phyloP scores from a whole-genome alignment of 176 grass and related monocot genomes.

The Triticum timopheevii region DNA sequence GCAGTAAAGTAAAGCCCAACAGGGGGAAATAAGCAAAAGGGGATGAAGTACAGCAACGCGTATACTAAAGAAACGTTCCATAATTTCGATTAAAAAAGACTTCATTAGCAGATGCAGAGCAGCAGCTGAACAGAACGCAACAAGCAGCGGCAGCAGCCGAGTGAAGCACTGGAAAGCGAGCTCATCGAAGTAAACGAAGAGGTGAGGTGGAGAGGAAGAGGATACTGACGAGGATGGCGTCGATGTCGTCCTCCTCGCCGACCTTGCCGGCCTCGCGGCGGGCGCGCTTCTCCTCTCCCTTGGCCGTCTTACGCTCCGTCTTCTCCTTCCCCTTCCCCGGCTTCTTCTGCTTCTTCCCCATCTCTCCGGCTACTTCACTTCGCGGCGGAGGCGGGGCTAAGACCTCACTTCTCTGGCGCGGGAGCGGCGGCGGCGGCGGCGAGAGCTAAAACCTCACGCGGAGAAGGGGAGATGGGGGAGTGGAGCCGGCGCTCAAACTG shows the following conservation, averaged over 20 bases:
- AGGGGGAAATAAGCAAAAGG: slow-evolving; percentile 12
- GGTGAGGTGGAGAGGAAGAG: background rate
- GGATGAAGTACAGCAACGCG: background rate
- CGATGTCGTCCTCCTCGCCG: slow-evolving; percentile 91
- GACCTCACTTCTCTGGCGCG: background rate
- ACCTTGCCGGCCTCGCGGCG: slow-evolving; percentile 72
- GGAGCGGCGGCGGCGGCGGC: background rate
- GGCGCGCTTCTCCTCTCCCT: slow-evolving; percentile 86
- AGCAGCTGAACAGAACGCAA: background rate
- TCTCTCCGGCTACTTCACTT: slow-evolving; percentile 13
- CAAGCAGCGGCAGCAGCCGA: background rate
- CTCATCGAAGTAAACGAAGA: background rate
- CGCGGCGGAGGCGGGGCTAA: background rate
- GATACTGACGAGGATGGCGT: slow-evolving; percentile 77
- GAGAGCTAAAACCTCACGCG: slow-evolving; percentile 31
- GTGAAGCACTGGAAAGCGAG: background rate
- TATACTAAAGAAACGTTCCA: background rate
- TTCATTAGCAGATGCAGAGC: background rate
- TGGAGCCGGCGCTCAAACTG: background rate
- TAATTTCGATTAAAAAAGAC: background rate
- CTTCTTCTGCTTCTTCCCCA: slow-evolving; percentile 98
- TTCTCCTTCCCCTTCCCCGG: slow-evolving; percentile 94
- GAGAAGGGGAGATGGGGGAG: background rate
- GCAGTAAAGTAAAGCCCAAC: slow-evolving; percentile 6
- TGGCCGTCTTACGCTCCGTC: slow-evolving; percentile 83